Percentiles rank a stretch among this genome's conserved stretches.
Conservation (phyloP, 768 basidiomycete species). For the Suillus americanus region DNA sequence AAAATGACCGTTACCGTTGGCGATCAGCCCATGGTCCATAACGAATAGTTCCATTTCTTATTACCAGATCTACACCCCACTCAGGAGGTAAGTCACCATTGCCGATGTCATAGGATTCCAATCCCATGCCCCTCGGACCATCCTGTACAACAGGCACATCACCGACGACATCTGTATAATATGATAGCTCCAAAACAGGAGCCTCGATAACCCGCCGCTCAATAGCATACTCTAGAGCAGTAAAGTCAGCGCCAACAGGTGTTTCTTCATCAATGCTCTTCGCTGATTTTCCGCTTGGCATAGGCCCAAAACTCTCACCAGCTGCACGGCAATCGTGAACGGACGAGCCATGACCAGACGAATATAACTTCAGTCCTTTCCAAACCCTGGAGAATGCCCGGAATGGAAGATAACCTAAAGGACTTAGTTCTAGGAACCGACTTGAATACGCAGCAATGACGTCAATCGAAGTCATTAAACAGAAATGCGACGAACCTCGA, state of each 20-base stretch:
- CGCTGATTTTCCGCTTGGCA: slow-evolving; percentile 9
- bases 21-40: slow-evolving; percentile 99
- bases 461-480: background rate
- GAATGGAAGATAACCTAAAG: slow-evolving; percentile 38
- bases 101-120: slow-evolving; percentile 67
- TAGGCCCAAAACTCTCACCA: slow-evolving; percentile 7
- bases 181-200: slow-evolving; percentile 73
- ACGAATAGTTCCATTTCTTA: slow-evolving; percentile 71
- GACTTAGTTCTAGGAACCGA: slow-evolving; percentile 25
- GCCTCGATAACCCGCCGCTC: slow-evolving; percentile 83
- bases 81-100: slow-evolving; percentile 89
- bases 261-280: slow-evolving; percentile 52
- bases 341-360: slow-evolving; percentile 20
- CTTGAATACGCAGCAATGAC: slow-evolving; percentile 8
- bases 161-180: slow-evolving; percentile 86
- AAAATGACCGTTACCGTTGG: slow-evolving; percentile 57
- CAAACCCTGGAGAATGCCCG: slow-evolving; percentile 50
- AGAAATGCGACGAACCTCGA: slow-evolving; percentile 24
- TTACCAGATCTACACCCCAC: slow-evolving; percentile 86
- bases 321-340: background rate
- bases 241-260: slow-evolving; percentile 54
- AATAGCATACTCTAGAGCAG: slow-evolving; percentile 79
- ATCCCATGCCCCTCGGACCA: slow-evolving; percentile 29
- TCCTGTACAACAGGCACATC: slow-evolving; percentile 51
- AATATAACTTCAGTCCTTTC: slow-evolving; percentile 50